Base-by-base conservation (phyloP, 306 rosid species). In the Gastrolobium villosum region DNA sequence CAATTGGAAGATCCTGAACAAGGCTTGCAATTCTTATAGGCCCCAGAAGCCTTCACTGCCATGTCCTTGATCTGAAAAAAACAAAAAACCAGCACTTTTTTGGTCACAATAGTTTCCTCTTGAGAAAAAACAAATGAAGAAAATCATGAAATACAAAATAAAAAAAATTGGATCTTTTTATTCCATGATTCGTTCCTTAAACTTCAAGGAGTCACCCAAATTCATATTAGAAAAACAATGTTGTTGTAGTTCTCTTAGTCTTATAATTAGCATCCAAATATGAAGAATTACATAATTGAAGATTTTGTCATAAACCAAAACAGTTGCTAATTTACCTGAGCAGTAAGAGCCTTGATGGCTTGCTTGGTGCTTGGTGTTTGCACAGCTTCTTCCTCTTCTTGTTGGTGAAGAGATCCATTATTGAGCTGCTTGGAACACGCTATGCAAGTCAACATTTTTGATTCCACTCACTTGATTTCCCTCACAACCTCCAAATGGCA, bases 1-100 rank as follows among this genome's bases (percentile, higher is more conserved):
- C 82, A 81, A 52, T 63, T 81, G 3, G 96, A 88, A 57, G 95
- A 88, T 77, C 98, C 87, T 5, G 98, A 84, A 73, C 99, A 95
- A 6, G 97, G 99, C 90, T 89, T 91, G 88, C 99, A 95, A 77
- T 86, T 95, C 84, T 85, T 93, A 79, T 95, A 95, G 8, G 97
- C 98, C 65, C 97, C 98, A 3, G 99, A 93, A 30, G 98, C 99
- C 86, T 89, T 95, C 87, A 95, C 82, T 55, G 99, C 99, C 84
- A 95, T 93, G 68, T 91, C 99, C 91, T 93, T 95, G 92, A 95
- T 95, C 99, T 95, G 88, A 52, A 77, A 75, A 56, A 49, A 3
- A n/a, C n/a, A 62, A 75, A 49, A 20, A 76, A n/a, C 10, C 68
- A 49, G 1, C 28, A 10, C 71, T 69, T 69, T 36, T n/a, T n/a